phyloP scores from a whole-genome alignment of 768 basidiomycete species.

The Kwoniella mangroviensis region DNA sequence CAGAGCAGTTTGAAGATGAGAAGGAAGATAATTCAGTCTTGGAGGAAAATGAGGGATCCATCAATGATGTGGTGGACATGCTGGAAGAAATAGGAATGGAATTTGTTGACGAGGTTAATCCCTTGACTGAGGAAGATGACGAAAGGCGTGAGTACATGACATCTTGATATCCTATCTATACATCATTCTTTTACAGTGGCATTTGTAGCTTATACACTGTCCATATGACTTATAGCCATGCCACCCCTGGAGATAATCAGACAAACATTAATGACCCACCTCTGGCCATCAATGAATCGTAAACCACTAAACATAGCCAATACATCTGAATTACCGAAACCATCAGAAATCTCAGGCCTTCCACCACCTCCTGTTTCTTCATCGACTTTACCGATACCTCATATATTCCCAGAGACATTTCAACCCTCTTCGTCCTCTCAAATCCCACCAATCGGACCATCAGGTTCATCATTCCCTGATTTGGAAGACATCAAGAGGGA shows the following conservation, averaged over 20 bases:
- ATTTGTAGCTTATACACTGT: neutral
- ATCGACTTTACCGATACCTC: slow-evolving; percentile 1
- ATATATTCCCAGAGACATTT: slow-evolving; percentile 33
- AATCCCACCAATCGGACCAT: neutral
- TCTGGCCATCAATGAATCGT: slow-evolving; percentile 51
- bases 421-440: neutral
- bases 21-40: neutral
- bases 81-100: slow-evolving; percentile 32
- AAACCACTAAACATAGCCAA: slow-evolving; percentile 27
- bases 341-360: neutral
- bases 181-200: neutral
- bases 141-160: slow-evolving; percentile 40
- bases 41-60: no score
- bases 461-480: slow-evolving; percentile 29
- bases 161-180: neutral
- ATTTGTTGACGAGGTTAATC: slow-evolving; percentile 26
- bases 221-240: slow-evolving; percentile 25
- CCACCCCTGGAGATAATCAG: slow-evolving; percentile 36
- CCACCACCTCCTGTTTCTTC: neutral
- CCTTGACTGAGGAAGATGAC: slow-evolving; percentile 39
- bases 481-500: slow-evolving; percentile 32
- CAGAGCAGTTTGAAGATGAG: slow-evolving; percentile 17
- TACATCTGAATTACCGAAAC: neutral
- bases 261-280: slow-evolving; percentile 50
- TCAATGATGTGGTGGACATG: slow-evolving; percentile 3